Base-by-base conservation (phyloP, 2,329 filamentous ascomycete species). In the Phaeosphaeriaceae sp. region DNA sequence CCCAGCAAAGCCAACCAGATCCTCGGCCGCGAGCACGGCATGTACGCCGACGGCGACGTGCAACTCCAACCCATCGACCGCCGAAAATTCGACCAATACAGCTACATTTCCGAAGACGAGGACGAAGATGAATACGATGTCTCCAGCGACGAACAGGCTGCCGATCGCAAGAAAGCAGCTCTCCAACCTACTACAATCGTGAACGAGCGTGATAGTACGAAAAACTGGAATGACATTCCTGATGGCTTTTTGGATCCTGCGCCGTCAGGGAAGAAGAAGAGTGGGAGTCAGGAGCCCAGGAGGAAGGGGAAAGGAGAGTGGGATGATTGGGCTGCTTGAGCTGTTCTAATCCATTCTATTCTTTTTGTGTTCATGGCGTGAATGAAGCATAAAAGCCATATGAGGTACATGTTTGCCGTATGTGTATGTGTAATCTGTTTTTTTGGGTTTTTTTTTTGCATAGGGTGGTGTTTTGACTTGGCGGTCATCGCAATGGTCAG, bases 221-320 rank as follows among this genome's bases (percentile, higher is more conserved):
- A 63, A 35, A 75, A 78, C 44, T 80, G 77, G 77, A 80, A 80
- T 46, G 78, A 80, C 49, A 65, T 80, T 4, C 78, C 78, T 12
- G 77, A 77, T 4, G 77, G 77, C 15, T 77, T 78, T 36, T 21
- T 72, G 9, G 52, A 64, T 18, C 52, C 60, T 3, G 55, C 64
- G 23, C 63, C 64, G 23, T 60, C 73, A 40, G 62, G 62, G 17
- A 65, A 70, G 41, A 58, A 63, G 39, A 66, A 8, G 23, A 3
- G 56, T 36, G 33, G 43, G 2, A 67, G 67, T 46, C 65, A 62
- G 34, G 58, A 63, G 50, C 37, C 69, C 55, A 63, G 57, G 56
- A 48, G 61, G 50, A 56, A 62, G 58, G 59, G 56, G 21, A 40
- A 51, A n/a, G 56, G 57, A 7, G 63, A 66, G n/a, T 68, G 70